phyloP scores from a whole-genome alignment of 2,329 filamentous ascomycete species.

The Malbranchea zuffiana region DNA sequence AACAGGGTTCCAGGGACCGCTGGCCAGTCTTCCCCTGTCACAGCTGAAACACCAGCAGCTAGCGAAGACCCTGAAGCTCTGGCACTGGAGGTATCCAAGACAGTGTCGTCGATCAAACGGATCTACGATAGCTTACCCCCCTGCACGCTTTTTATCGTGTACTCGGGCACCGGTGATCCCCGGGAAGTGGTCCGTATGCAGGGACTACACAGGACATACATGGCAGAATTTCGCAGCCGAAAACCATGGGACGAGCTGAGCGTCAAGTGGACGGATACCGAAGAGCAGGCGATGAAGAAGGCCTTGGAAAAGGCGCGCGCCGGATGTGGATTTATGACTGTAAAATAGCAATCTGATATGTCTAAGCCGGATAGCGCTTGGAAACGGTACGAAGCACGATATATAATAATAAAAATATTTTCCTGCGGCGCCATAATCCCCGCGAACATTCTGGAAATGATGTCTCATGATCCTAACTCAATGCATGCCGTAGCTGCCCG shows the following conservation, averaged over 20 bases:
- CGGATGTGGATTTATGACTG: conserved; percentile 48
- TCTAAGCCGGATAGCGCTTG: no score
- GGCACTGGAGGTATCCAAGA: conserved; percentile 38
- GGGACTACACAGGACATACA: conserved; percentile 44
- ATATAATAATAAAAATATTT: no score
- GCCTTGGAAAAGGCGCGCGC: conserved; percentile 47
- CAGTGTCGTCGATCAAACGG: conserved; percentile 40
- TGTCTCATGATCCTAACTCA: no score
- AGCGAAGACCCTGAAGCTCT: conserved; percentile 25
- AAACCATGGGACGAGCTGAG: conserved; percentile 52
- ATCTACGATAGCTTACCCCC: conserved; percentile 48
- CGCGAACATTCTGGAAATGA: no score
- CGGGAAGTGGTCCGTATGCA: conserved; percentile 47
- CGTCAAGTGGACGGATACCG: conserved; percentile 54
- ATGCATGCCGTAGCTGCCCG: no score
- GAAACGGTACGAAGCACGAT: no score
- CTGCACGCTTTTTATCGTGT: conserved; percentile 52
- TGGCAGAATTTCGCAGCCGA: conserved; percentile 46
- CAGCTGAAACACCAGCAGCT: conserved; percentile 20
- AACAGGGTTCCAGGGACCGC: conserved; percentile 39
- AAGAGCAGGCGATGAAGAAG: conserved; percentile 48
- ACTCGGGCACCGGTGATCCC: conserved; percentile 54
- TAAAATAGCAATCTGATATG: conserved; percentile 39
- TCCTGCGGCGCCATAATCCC: no score
- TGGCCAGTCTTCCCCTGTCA: conserved; percentile 27